phyloP scores from a whole-genome alignment of 495 filamentous ascomycete species.

The Penicillium verhagenii region DNA sequence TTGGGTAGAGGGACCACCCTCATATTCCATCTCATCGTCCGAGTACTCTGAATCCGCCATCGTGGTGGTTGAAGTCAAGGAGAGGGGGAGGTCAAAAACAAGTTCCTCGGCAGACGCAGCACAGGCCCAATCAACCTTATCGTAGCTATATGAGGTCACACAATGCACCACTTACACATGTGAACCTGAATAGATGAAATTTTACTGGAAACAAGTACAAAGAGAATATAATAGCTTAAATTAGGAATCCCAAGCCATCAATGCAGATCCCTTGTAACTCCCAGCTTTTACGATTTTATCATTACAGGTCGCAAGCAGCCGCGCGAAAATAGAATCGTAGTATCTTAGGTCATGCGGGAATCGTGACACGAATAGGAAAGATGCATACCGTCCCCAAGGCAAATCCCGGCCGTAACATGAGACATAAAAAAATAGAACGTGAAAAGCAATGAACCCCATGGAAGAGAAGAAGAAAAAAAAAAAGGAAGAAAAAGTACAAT shows the following conservation, averaged over 20 bases:
- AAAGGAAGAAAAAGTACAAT: slow-evolving; percentile 28
- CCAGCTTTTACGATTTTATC: slow-evolving; percentile 42
- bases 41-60: slow-evolving; percentile 34
- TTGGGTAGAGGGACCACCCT: slow-evolving; percentile 12
- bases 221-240: slow-evolving; percentile 17
- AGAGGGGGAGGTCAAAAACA: neutral
- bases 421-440: slow-evolving; percentile 20
- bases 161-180: neutral
- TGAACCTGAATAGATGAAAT: neutral
- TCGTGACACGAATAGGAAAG: slow-evolving; percentile 29
- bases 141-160: slow-evolving; percentile 3
- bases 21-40: slow-evolving; percentile 28
- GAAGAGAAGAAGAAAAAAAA: slow-evolving; percentile 27
- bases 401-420: slow-evolving; percentile 29
- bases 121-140: slow-evolving; percentile 2
- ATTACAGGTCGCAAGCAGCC: slow-evolving; percentile 32
- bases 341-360: slow-evolving; percentile 36
- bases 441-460: slow-evolving; percentile 26
- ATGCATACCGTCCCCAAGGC: slow-evolving; percentile 32
- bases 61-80: slow-evolving; percentile 1
- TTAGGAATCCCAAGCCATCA: slow-evolving; percentile 20
- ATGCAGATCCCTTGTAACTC: slow-evolving; percentile 31
- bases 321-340: slow-evolving; percentile 32
- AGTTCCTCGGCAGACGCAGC: slow-evolving; percentile 6
- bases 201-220: neutral